phyloP scores from a whole-genome alignment of 2,329 filamentous ascomycete genomes.

The Penicillium sp. region DNA sequence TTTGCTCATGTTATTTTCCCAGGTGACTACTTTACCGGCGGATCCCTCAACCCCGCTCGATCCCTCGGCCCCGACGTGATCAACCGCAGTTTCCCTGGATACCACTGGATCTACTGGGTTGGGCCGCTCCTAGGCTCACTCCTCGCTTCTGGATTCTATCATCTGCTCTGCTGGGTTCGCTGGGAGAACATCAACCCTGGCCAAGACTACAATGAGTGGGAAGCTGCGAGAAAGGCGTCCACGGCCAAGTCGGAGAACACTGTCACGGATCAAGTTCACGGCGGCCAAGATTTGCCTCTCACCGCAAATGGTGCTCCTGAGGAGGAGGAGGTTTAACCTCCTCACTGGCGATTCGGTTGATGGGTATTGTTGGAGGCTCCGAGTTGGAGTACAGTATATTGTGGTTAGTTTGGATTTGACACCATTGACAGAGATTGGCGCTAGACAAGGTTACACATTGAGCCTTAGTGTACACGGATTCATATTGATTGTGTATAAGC shows the following conservation, averaged over 20 bases:
- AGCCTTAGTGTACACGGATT: neutral
- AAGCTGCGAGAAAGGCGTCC: slow-evolving; percentile 21
- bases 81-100: slow-evolving; percentile 45
- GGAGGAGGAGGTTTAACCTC: neutral
- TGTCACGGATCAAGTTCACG: slow-evolving; percentile 7
- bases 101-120: slow-evolving; percentile 56
- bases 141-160: slow-evolving; percentile 52
- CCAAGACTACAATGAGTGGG: slow-evolving; percentile 57
- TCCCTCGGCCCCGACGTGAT: slow-evolving; percentile 51
- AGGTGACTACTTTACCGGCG: slow-evolving; percentile 52
- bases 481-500: neutral
- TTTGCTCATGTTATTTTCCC: neutral
- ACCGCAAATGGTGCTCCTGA: neutral
- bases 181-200: slow-evolving; percentile 49
- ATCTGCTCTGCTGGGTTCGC: slow-evolving; percentile 47
- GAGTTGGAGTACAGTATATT: neutral
- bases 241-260: slow-evolving; percentile 13
- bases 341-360: neutral
- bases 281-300: neutral
- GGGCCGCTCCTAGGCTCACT: slow-evolving; percentile 49
- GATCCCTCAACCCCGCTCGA: slow-evolving; percentile 51
- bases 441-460: neutral
- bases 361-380: neutral
- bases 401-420: neutral
- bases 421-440: neutral